phyloP scores from a whole-genome alignment of 2,329 filamentous ascomycete species.

The Cladosporium sp. region DNA sequence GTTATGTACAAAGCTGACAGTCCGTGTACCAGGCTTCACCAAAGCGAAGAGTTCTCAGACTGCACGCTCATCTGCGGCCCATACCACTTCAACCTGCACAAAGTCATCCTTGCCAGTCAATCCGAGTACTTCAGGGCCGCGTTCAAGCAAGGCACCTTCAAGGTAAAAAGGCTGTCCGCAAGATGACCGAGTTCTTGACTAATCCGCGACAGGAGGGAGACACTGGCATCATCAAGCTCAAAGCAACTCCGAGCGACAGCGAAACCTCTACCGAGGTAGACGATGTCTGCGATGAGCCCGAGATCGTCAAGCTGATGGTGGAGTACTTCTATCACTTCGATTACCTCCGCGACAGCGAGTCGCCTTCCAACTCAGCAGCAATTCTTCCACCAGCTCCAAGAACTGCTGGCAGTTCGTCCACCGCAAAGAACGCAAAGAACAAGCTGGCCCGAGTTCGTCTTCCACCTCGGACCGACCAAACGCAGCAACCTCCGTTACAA shows the following conservation, averaged over 20 bases:
- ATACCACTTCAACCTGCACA: conserved; percentile 46
- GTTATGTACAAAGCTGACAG: conserved; percentile 11
- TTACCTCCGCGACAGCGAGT: background rate
- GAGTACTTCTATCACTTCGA: background rate
- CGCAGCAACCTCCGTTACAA: conserved; percentile 21
- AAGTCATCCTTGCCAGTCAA: conserved; percentile 44
- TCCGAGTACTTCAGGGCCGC: conserved; percentile 40
- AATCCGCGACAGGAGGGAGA: background rate
- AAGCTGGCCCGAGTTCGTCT: too few species aligned
- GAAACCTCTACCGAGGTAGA: background rate
- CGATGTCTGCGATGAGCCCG: background rate
- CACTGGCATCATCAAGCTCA: background rate
- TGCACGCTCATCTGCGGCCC: conserved; percentile 46
- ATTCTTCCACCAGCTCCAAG: too few species aligned
- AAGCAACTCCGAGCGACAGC: background rate
- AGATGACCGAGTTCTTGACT: background rate
- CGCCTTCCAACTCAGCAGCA: too few species aligned
- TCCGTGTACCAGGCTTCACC: too few species aligned
- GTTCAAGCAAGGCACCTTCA: conserved; percentile 14
- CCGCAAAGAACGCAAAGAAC: background rate
- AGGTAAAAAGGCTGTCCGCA: background rate
- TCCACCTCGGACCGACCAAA: background rate
- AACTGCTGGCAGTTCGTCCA: background rate
- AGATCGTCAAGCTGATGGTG: conserved; percentile 5
- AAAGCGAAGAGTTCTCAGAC: conserved; percentile 40